Evolutionary conservation across 2,329 filamentous ascomycete genomes (phyloP).

Genomic region (Penicillium sp.): DNA sequence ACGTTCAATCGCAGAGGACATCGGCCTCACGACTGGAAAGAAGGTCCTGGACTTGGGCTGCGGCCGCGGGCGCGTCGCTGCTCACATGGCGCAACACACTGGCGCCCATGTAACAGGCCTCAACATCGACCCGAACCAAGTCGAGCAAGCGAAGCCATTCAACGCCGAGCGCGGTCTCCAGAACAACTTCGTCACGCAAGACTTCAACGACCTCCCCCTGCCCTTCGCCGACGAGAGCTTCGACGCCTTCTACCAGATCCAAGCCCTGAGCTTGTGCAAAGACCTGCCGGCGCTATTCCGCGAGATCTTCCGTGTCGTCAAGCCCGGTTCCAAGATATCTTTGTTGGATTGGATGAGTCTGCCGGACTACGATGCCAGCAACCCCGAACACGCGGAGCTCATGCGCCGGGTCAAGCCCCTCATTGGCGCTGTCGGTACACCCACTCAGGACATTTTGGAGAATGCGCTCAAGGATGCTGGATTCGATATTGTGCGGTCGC

Average conservation of each 20-base stretch:
- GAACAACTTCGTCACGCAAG: conserved; percentile 53
- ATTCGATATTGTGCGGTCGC: conserved; percentile 50
- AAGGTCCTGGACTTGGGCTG: conserved; percentile 56
- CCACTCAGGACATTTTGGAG: conserved; percentile 52
- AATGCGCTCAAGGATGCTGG: conserved; percentile 50
- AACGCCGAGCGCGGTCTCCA: conserved; percentile 47
- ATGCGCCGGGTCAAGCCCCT: conserved; percentile 59
- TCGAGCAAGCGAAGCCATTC: conserved; percentile 53
- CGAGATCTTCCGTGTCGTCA: conserved; percentile 53
- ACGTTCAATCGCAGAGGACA: conserved; percentile 51
- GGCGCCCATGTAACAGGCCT: conserved; percentile 54
- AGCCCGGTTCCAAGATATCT: conserved; percentile 54
- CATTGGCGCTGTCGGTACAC: conserved; percentile 58
- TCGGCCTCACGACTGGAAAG: conserved; percentile 49
- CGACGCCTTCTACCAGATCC: conserved; percentile 60
- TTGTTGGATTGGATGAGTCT: conserved; percentile 57
- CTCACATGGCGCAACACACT: conserved; percentile 54
- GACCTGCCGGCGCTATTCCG: conserved; percentile 50
- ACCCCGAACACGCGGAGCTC: conserved; percentile 52
- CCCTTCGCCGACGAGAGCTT: conserved; percentile 53
- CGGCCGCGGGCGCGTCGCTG: conserved; percentile 55
- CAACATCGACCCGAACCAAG: conserved; percentile 58
- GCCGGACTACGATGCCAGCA: conserved; percentile 50
- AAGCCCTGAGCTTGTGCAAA: conserved; percentile 56
- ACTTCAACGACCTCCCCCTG: conserved; percentile 55